A percentile compares a stretch with the other conserved stretches of the same genome.
Conservation (phyloP, 2,329 filamentous ascomycete species). For the Setomelanomma holmii region DNA sequence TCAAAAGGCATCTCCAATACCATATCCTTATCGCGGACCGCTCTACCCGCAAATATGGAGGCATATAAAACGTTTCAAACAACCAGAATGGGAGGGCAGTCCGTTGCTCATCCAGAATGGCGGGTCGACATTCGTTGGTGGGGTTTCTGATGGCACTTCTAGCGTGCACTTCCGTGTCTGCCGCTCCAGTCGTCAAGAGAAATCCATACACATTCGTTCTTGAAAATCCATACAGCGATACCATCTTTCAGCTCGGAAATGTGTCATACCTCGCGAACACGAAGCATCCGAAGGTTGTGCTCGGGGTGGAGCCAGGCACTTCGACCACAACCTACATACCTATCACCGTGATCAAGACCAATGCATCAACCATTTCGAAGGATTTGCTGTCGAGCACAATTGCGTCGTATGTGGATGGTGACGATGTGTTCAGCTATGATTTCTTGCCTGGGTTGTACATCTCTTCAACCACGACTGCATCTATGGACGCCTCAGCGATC, state of each 20-base stretch:
- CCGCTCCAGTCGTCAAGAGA: slow-evolving; percentile 21
- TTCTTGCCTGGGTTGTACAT: slow-evolving; percentile 46
- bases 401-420: slow-evolving; percentile 41
- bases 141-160: slow-evolving; percentile 13
- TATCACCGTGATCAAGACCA: slow-evolving; percentile 40
- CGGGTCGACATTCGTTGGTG: slow-evolving; percentile 10
- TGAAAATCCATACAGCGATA: slow-evolving; percentile 34
- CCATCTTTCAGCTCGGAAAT: slow-evolving; percentile 47
- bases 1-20: neutral
- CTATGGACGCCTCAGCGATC: slow-evolving; percentile 26
- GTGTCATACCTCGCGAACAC: slow-evolving; percentile 48
- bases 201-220: slow-evolving; percentile 28
- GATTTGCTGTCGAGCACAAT: slow-evolving; percentile 30
- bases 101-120: slow-evolving; percentile 8
- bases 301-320: slow-evolving; percentile 6
- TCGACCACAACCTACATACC: slow-evolving; percentile 17
- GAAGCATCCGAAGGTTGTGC: slow-evolving; percentile 36
- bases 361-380: slow-evolving; percentile 37
- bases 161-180: slow-evolving; percentile 12
- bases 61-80: neutral
- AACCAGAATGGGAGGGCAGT: too few species aligned
- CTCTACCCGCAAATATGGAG: neutral
- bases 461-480: slow-evolving; percentile 29
- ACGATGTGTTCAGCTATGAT: slow-evolving; percentile 49
- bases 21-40: neutral